Conservation (phyloP, 1,139 yeast genomes). For the Yamadazyma atlantica region DNA sequence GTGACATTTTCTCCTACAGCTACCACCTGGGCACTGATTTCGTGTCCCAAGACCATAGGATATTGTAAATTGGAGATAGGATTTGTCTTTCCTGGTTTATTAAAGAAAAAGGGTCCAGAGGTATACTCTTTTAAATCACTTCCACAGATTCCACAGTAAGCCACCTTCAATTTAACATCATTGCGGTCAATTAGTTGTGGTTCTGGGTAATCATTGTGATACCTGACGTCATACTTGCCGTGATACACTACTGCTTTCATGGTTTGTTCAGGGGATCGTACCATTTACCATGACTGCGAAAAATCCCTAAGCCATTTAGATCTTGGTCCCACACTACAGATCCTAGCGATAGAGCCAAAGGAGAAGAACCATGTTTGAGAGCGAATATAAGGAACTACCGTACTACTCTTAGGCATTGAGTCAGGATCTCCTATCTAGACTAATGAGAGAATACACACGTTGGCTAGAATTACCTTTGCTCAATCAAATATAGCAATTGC, state of each 20-base stretch:
- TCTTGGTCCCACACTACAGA: too few relatives aligned
- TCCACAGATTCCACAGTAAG: constrained; percentile 62
- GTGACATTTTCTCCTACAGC: constrained; percentile 22
- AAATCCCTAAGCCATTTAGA: too few relatives aligned
- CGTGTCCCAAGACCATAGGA: constrained; percentile 48
- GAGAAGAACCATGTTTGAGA: too few relatives aligned
- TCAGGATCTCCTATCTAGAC: too few relatives aligned
- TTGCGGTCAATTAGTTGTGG: constrained; percentile 44
- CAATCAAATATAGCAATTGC: too few relatives aligned
- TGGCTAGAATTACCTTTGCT: too few relatives aligned
- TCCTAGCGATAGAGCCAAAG: too few relatives aligned
- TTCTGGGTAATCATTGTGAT: constrained; percentile 39
- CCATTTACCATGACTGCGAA: not conserved
- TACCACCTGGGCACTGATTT: constrained; percentile 48
- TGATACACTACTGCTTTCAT: constrained; percentile 57
- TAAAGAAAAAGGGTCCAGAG: constrained; percentile 53
- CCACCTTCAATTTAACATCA: constrained; percentile 51
- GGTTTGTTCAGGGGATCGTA: too few relatives aligned
- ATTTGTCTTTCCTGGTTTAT: constrained; percentile 19
- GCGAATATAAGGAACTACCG: too few relatives aligned
- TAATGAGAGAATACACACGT: too few relatives aligned
- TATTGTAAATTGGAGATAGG: constrained; percentile 18
- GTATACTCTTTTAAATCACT: constrained; percentile 55
- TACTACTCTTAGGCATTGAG: too few relatives aligned
- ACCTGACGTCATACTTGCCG: constrained; percentile 49